Evolutionary conservation across 2,329 filamentous ascomycete genomes (phyloP).

Genomic region (Diaporthe batatas): DNA sequence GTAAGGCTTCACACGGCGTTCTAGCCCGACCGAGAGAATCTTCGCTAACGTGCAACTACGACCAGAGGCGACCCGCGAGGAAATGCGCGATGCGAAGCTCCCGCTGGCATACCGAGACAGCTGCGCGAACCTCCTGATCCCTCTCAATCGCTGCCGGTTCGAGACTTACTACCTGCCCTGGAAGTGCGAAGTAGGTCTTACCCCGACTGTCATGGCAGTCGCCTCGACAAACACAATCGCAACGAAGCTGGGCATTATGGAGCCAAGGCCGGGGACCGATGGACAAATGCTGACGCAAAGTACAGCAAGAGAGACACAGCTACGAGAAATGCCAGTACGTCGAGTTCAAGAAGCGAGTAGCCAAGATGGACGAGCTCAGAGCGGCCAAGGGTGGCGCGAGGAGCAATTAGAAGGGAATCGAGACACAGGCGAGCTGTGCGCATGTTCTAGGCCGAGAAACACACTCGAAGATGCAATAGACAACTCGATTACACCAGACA

Average conservation of each 20-base stretch:
- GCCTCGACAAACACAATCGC: background rate
- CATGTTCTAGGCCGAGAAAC: conserved; percentile 41
- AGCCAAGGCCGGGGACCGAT: background rate
- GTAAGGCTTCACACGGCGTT: conserved; percentile 12
- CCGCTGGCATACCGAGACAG: conserved; percentile 94
- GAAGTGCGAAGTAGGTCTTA: conserved; percentile 89
- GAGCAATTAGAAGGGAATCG: conserved; percentile 74
- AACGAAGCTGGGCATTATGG: background rate
- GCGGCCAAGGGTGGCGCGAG: conserved; percentile 85
- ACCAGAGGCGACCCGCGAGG: conserved; percentile 83
- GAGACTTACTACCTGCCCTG: conserved; percentile 95
- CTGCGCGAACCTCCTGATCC: conserved; percentile 94
- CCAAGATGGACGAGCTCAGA: conserved; percentile 97
- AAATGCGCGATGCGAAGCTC: conserved; percentile 92
- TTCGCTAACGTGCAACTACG: conserved; percentile 26
- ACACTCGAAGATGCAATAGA: conserved; percentile 20
- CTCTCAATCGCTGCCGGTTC: conserved; percentile 93
- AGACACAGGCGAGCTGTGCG: conserved; percentile 42
- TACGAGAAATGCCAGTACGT: conserved; percentile 99
- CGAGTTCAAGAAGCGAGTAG: conserved; percentile 98
- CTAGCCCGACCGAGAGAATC: background rate
- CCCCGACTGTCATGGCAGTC: background rate
- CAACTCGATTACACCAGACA: background rate
- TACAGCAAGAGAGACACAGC: conserved; percentile 91
- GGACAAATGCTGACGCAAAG: conserved; percentile 28